A percentile compares a stretch with the other conserved stretches of the same genome.
phyloP scores from a whole-genome alignment of 108 stramenopile species.

The Poteriospumella lacustris region DNA sequence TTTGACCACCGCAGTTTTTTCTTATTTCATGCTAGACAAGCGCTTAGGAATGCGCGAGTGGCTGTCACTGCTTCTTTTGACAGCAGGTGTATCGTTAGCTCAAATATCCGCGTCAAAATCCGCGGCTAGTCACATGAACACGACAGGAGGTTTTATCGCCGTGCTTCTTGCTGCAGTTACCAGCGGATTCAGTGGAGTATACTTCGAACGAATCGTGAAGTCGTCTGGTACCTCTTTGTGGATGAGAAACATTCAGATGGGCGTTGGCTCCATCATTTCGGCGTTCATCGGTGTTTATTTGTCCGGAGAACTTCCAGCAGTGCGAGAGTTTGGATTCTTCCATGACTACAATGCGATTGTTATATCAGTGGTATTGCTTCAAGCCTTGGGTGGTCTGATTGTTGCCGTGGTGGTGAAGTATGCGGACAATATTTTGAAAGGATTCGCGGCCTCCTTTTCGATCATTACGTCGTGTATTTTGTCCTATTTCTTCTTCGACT shows the following conservation, averaged over 20 bases:
- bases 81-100: slow-evolving; percentile 79
- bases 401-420: slow-evolving; percentile 94
- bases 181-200: slow-evolving; percentile 92
- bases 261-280: slow-evolving; percentile 74
- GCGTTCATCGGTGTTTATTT: slow-evolving; percentile 65
- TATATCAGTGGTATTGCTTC: slow-evolving; percentile 59
- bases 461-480: slow-evolving; percentile 82
- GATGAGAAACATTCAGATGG: slow-evolving; percentile 96
- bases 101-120: slow-evolving; percentile 51
- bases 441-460: slow-evolving; percentile 86
- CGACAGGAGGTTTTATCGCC: slow-evolving; percentile 70
- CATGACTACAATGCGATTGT: slow-evolving; percentile 52
- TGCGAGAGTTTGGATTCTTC: slow-evolving; percentile 69
- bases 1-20: slow-evolving; percentile 83
- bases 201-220: slow-evolving; percentile 94
- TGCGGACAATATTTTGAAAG: slow-evolving; percentile 92
- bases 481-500: slow-evolving; percentile 79
- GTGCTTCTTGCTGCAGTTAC: slow-evolving; percentile 87
- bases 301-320: background rate
- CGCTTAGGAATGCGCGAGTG: slow-evolving; percentile 69
- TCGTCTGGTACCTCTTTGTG: slow-evolving; percentile 64
- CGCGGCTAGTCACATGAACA: background rate
- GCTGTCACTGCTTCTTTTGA: slow-evolving; percentile 75
- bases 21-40: slow-evolving; percentile 76
- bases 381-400: slow-evolving; percentile 90